Evolutionary conservation across 257 asterid genomes (phyloP).

Genomic region (Plantago ovata): DNA sequence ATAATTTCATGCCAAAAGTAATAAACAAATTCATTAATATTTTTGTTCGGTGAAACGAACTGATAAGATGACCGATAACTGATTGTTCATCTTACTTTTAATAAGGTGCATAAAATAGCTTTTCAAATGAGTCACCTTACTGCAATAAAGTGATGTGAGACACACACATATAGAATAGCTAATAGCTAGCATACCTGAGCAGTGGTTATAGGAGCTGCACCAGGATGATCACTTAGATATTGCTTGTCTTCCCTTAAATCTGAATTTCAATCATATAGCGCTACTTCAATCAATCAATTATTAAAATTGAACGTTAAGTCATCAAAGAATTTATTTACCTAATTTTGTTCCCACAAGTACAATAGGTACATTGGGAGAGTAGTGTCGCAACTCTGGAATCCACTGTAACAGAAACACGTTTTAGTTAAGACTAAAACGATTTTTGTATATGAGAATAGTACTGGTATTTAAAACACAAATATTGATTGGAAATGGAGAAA

Average conservation of each 20-base stretch:
- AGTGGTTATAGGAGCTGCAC: conserved; percentile 55
- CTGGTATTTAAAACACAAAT: too few species aligned
- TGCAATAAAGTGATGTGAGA: too few species aligned
- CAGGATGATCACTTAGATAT: conserved; percentile 68
- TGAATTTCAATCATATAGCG: conserved; percentile 14
- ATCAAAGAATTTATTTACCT: conserved; percentile 28
- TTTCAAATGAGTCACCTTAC: too few species aligned
- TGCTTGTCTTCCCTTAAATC: conserved; percentile 85
- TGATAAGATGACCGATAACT: too few species aligned
- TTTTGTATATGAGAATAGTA: too few species aligned
- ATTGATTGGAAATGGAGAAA: neutral
- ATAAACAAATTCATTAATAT: too few species aligned
- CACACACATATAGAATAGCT: neutral
- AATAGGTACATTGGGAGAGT: conserved; percentile 73
- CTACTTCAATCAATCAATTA: too few species aligned
- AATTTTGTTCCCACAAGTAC: conserved; percentile 84
- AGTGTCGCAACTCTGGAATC: conserved; percentile 72
- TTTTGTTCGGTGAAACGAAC: too few species aligned
- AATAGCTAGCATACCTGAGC: conserved; percentile 44
- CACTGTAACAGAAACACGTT: conserved; percentile 42
- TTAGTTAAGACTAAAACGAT: too few species aligned
- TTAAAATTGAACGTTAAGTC: too few species aligned
- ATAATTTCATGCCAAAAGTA: neutral
- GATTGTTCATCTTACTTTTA: too few species aligned
- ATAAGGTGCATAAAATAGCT: too few species aligned